These are phyloP conservation scores for Penicillium samsonianum DNA, from an alignment of 495 filamentous ascomycete genomes.

Conservation along the genomic window DNA sequence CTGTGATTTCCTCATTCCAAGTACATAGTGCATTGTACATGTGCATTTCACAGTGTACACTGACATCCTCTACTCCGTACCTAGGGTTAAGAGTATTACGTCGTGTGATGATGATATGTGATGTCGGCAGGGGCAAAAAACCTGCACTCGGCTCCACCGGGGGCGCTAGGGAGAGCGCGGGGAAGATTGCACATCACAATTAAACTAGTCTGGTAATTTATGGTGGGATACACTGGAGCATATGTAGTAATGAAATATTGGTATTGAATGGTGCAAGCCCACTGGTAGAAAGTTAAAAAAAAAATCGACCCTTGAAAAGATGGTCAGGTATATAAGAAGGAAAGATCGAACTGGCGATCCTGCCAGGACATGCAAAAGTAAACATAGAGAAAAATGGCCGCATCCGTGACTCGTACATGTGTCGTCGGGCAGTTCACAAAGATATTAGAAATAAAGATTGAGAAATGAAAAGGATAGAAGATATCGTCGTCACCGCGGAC, in stretches of 20 bases:
- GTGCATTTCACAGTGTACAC: not conserved
- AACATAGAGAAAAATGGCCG: slow-evolving; percentile 16
- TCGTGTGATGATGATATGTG: not conserved
- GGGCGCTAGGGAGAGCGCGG: slow-evolving; percentile 26
- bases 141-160: slow-evolving; percentile 16
- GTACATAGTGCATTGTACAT: no score
- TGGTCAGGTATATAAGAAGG: slow-evolving; percentile 9
- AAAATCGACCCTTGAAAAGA: slow-evolving; percentile 4
- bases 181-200: slow-evolving; percentile 35
- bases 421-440: slow-evolving; percentile 15
- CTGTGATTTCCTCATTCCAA: not conserved
- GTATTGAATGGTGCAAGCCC: slow-evolving; percentile 15
- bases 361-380: slow-evolving; percentile 13
- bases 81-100: not conserved
- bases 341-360: slow-evolving; percentile 17
- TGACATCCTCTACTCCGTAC: no score
- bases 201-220: slow-evolving; percentile 22
- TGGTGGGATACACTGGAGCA: not conserved
- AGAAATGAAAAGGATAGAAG: slow-evolving; percentile 11
- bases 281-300: slow-evolving; percentile 10
- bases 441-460: slow-evolving; percentile 14
- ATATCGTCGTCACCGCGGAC: slow-evolving; percentile 19
- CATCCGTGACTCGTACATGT: slow-evolving; percentile 31
- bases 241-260: slow-evolving; percentile 9
- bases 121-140: slow-evolving; percentile 24